Evolutionary conservation across 805 yeast genomes (phyloP).

Genomic region (Schizosaccharomyces osmophilus): DNA sequence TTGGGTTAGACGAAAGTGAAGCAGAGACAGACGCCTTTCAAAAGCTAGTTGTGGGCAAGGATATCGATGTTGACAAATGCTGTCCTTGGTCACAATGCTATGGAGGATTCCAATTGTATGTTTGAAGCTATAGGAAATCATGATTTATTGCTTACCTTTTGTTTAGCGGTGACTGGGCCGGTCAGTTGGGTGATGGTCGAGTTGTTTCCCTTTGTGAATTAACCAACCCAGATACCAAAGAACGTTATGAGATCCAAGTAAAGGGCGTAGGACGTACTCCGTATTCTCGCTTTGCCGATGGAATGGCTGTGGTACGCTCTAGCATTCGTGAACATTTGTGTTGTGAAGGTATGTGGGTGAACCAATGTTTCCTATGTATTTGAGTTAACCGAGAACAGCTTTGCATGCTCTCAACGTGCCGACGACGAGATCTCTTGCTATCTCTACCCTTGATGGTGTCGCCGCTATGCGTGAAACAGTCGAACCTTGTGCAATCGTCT

Average conservation of each 20-base stretch:
- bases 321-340: constrained; percentile 65
- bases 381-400: neutral
- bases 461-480: constrained; percentile 40
- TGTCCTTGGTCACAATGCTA: constrained; percentile 70
- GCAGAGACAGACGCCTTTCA: constrained; percentile 23
- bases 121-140: neutral
- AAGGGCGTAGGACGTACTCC: constrained; percentile 84
- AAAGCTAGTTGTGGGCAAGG: constrained; percentile 37
- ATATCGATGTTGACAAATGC: constrained; percentile 20
- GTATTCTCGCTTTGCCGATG: constrained; percentile 84
- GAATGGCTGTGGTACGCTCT: constrained; percentile 75
- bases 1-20: constrained; percentile 26
- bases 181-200: constrained; percentile 91
- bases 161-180: constrained; percentile 60
- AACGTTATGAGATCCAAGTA: constrained; percentile 42
- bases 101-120: constrained; percentile 71
- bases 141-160: neutral
- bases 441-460: constrained; percentile 50
- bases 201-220: constrained; percentile 62
- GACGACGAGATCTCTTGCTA: constrained; percentile 55
- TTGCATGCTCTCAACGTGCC: constrained; percentile 56
- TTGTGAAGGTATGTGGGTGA: neutral
- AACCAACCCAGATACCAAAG: constrained; percentile 20
- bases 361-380: too few relatives aligned
- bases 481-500: constrained; percentile 65